phyloP scores from a whole-genome alignment of 768 basidiomycete genomes.

The Omphalotus guepiniiformis region DNA sequence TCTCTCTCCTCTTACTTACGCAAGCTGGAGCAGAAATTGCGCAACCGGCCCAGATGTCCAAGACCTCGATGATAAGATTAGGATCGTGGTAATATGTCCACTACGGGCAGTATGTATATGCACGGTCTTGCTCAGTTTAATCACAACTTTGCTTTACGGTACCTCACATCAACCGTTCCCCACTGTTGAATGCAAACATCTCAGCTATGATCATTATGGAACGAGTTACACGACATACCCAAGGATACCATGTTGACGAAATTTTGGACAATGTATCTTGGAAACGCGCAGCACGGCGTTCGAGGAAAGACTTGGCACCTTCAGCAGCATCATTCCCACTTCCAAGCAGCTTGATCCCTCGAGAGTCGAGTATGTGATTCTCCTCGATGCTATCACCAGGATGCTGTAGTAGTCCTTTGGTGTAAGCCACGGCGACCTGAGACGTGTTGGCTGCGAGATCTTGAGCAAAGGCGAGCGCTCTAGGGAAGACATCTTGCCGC shows the following conservation, averaged over 20 bases:
- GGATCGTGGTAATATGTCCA: too few species aligned
- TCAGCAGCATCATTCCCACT: slow-evolving; percentile 39
- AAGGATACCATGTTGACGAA: slow-evolving; percentile 42
- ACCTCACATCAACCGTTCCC: slow-evolving; percentile 29
- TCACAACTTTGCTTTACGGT: slow-evolving; percentile 33
- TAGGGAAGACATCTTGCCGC: slow-evolving; percentile 49
- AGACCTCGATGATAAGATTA: background rate
- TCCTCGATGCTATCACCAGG: slow-evolving; percentile 48
- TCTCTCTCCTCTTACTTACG: too few species aligned
- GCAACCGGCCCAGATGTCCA: too few species aligned
- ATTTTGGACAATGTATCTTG: slow-evolving; percentile 38
- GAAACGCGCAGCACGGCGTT: slow-evolving; percentile 42
- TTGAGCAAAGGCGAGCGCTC: slow-evolving; percentile 45
- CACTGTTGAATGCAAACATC: slow-evolving; percentile 24
- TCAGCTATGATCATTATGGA: background rate
- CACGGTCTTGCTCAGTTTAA: background rate
- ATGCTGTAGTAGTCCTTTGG: slow-evolving; percentile 49
- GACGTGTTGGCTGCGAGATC: slow-evolving; percentile 50
- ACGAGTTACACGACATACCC: slow-evolving; percentile 38
- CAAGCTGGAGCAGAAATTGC: slow-evolving; percentile 1
- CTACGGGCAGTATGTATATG: too few species aligned
- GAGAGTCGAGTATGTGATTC: slow-evolving; percentile 51
- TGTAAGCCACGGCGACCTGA: slow-evolving; percentile 44
- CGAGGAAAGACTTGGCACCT: slow-evolving; percentile 45
- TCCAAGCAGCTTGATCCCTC: slow-evolving; percentile 38